phyloP scores from a whole-genome alignment of 2,329 filamentous ascomycete species.

The Pseudophaeomoniella oleicola region DNA sequence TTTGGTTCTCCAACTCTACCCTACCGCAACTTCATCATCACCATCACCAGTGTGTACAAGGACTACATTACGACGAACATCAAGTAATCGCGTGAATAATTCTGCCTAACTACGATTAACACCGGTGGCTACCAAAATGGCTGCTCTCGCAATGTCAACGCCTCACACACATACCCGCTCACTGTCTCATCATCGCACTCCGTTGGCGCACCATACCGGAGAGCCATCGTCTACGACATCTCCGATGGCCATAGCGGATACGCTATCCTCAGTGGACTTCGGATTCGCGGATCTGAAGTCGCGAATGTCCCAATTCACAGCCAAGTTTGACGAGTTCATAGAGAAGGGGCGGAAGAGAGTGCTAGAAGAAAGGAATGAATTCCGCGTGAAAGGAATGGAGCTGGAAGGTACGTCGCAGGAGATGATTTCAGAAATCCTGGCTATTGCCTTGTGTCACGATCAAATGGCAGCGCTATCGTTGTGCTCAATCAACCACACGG shows the following conservation, averaged over 20 bases:
- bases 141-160: neutral
- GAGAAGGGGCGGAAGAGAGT: conserved; percentile 81
- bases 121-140: neutral
- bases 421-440: conserved; percentile 1
- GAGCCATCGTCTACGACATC: neutral
- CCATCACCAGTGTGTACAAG: no score
- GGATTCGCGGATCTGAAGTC: conserved; percentile 91
- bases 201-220: neutral
- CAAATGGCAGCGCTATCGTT: no score
- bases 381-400: conserved; percentile 78
- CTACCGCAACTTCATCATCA: neutral
- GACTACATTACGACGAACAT: no score
- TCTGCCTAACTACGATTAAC: no score
- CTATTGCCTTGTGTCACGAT: neutral
- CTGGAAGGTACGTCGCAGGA: conserved; percentile 52
- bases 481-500: no score
- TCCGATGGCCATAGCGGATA: neutral
- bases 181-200: neutral
- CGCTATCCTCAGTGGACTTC: conserved; percentile 78
- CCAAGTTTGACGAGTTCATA: conserved; percentile 85
- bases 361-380: conserved; percentile 84
- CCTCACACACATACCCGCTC: neutral
- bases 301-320: conserved; percentile 85
- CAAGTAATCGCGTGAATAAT: no score
- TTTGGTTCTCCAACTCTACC: neutral